Base-by-base conservation (phyloP, 768 basidiomycete genomes). In the Agrocybe chaxingu region DNA sequence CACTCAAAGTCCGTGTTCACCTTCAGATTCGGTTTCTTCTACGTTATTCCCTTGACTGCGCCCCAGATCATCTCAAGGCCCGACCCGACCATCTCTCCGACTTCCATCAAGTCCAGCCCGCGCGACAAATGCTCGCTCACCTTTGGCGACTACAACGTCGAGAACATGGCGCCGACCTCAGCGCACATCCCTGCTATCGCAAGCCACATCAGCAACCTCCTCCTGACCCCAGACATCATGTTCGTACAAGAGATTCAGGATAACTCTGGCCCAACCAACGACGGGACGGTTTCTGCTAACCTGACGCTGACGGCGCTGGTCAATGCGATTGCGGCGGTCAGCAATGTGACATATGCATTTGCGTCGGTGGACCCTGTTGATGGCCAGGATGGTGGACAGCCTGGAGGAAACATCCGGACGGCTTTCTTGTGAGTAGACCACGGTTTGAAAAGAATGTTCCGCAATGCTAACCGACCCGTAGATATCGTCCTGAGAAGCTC, bases 231-330 rank as follows among this genome's bases (percentile, higher is more conserved):
- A 1, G 81, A 84, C 57, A 70, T 85, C 47, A 61, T 85, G 54
- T 82, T 84, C 61, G 55, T 85, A 6, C 82, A 85, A 64, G 84
- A 85, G 56, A 78, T 85, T 12, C 80, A 84, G 57, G 81, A 82
- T 61, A 77, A 82, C 61, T 74, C 72, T 2, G 81, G 81, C 4
- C 57, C 73, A 1, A 74, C 62, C 0, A 62, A 84, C 57, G 74
- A 84, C 57, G 83, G 82, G 13, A 71, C 71, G 4, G 78, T 82
- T 40, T 67, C 61, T 45, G 80, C 79, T 7, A 78, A 80, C 60
- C 57, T 77, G 48, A 84, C 82, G 5, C 66, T 85, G 32, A 59
- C 69, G 13, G 76, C 68, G 8, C 65, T 85, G 18, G 70, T 75
- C 3, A 68, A 68, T 12, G 76, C 80, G 7, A 82, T 85, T 57